A percentile compares a stretch with the other conserved stretches of the same genome.
These are phyloP conservation scores for Phyllosticta capitalensis DNA, from an alignment of 2,329 filamentous ascomycete genomes.

Conservation along the genomic window DNA sequence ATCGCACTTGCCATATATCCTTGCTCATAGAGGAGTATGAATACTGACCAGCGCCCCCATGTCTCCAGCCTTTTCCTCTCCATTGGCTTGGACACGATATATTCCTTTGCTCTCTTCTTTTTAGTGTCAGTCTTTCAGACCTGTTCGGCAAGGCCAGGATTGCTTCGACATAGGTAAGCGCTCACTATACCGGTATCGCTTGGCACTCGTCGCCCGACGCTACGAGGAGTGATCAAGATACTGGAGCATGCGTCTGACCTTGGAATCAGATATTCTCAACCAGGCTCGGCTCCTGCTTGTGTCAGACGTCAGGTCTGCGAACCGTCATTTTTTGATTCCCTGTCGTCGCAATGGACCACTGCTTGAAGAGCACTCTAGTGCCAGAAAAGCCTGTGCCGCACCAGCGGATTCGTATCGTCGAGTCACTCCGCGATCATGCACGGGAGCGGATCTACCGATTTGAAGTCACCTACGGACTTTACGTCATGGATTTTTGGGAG, in stretches of 20 bases:
- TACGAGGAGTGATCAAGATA: neutral
- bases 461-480: slow-evolving; percentile 24
- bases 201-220: too few species aligned
- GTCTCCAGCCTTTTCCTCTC: neutral
- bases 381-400: neutral
- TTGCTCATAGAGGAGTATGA: neutral
- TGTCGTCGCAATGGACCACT: neutral
- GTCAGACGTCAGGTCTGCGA: neutral
- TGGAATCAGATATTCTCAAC: neutral
- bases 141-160: neutral
- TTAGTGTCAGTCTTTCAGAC: neutral
- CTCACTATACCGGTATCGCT: neutral
- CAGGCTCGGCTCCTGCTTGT: neutral
- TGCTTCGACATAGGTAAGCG: neutral
- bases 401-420: neutral
- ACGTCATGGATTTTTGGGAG: slow-evolving; percentile 12
- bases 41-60: neutral
- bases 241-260: neutral
- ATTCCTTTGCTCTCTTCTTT: neutral
- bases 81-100: neutral
- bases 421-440: neutral
- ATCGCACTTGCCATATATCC: neutral
- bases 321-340: neutral
- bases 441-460: slow-evolving; percentile 23
- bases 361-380: neutral